phyloP scores from a whole-genome alignment of 1,284 basidiomycete genomes.

The Vanrija humicola region DNA sequence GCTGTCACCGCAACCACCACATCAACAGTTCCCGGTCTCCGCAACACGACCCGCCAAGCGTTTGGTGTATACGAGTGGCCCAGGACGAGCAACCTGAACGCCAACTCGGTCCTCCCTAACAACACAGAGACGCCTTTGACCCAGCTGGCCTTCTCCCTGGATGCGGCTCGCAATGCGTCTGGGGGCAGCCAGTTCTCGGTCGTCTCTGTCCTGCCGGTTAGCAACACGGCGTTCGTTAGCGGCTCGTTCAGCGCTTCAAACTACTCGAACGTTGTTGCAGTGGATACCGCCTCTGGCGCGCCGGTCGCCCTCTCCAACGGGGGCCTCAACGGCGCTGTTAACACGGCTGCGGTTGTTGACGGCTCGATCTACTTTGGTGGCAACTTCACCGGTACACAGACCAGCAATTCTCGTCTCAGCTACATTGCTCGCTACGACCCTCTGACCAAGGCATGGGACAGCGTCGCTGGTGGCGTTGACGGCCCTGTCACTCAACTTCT shows the following conservation, averaged over 20 bases:
- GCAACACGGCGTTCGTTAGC: conserved; percentile 66
- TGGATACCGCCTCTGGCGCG: conserved; percentile 51
- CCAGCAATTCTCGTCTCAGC: conserved; percentile 56
- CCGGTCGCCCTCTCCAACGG: conserved; percentile 57
- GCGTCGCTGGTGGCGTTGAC: conserved; percentile 71
- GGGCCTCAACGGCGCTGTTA: conserved; percentile 71
- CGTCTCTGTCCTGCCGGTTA: conserved; percentile 60
- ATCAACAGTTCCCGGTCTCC: neutral
- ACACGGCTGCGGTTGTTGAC: conserved; percentile 60
- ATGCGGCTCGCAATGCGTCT: conserved; percentile 41
- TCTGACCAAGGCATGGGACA: conserved; percentile 61
- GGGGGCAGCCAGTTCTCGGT: conserved; percentile 52
- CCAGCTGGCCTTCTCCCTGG: conserved; percentile 58
- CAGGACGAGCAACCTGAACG: conserved; percentile 28
- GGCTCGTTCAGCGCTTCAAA: conserved; percentile 67
- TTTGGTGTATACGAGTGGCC: conserved; percentile 44
- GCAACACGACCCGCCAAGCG: conserved; percentile 12
- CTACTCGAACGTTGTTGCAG: conserved; percentile 69
- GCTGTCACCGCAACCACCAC: conserved; percentile 4
- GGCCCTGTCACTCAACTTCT: conserved; percentile 65
- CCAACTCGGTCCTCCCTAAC: conserved; percentile 57
- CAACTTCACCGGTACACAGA: conserved; percentile 67
- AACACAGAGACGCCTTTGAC: conserved; percentile 69
- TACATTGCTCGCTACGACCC: conserved; percentile 76
- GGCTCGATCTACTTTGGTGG: conserved; percentile 77